Evolutionary conservation across 2,329 filamentous ascomycete genomes (phyloP).

Genomic region (Ophiostoma perfectum): DNA sequence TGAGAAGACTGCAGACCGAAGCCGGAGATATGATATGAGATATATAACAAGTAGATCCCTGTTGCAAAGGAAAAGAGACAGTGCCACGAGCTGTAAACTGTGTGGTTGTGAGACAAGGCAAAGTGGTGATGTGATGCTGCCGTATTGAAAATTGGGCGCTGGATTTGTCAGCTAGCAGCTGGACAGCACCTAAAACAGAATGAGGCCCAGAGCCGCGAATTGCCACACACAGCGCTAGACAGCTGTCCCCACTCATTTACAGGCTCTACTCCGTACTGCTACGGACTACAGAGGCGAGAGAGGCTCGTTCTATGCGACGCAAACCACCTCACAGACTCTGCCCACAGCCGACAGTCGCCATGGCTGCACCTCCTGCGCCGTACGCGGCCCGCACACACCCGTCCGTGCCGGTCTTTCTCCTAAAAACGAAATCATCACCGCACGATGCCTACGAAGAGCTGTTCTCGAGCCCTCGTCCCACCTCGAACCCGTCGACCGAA

Average conservation of each 20-base stretch:
- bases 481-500: slow-evolving; percentile 28
- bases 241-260: not conserved
- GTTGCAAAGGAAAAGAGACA: no score
- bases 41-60: not conserved
- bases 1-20: not conserved
- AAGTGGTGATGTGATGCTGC: not conserved
- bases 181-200: no score
- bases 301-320: slow-evolving; percentile 2
- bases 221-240: not conserved
- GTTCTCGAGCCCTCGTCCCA: slow-evolving; percentile 40
- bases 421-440: slow-evolving; percentile 72
- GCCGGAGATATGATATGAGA: not conserved
- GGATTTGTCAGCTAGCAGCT: not conserved
- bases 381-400: not conserved
- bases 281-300: not conserved
- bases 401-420: slow-evolving; percentile 56
- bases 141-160: not conserved
- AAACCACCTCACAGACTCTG: not conserved
- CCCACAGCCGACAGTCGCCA: slow-evolving; percentile 13
- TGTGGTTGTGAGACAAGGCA: not conserved
- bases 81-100: not conserved
- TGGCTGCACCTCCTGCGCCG: slow-evolving; percentile 11
- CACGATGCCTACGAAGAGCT: slow-evolving; percentile 67
- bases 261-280: not conserved
- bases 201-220: not conserved